Base-by-base conservation (phyloP, 2,329 filamentous ascomycete genomes). In the Fusarium goolgardi region DNA sequence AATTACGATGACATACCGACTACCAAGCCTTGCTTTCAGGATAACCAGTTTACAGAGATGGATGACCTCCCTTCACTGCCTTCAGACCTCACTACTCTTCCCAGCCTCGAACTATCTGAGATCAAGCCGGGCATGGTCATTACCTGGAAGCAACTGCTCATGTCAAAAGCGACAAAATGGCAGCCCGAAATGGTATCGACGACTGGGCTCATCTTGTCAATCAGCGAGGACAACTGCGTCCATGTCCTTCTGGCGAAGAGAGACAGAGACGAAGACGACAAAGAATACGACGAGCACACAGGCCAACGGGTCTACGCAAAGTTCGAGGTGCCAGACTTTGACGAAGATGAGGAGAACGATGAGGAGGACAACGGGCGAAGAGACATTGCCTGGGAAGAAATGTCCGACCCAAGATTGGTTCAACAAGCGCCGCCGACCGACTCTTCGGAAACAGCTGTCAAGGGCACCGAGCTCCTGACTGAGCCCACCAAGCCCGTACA, bases 251-350 rank as follows among this genome's bases (percentile, higher is more conserved):
- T 97, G 4, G 92, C 93, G 4, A 84, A 85, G 64, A 86, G 91
- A 29, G 91, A 96, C 73, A 81, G 90, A 47, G 78, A 84, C 15
- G 78, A 84, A 7, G 86, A 84, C 54, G 81, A 88, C 65, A 90
- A 86, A 72, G 76, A 79, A 20, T 89, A 88, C 67, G 89, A 95
- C 70, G 84, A 88, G 13, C 79, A 85, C 39, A 90, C 91, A 0
- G 93, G 93, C 1, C 83, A 91, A 64, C 85, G 93, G 12, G 78
- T 93, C 12, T 97, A 95, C 71, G 88, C 86, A 65, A 91, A 89
- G 59, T 96, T 96, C 68, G 93, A 96, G 72, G 88, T 89, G 70
- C 90, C 90, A 1, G 86, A 86, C 13, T 81, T 87, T 10, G 85
- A 88, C 9, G 86, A 50, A 21, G 47, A 88, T 13, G 88, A 89